These are phyloP conservation scores for Theileria sp. DNA, from an alignment of 169 alveolate genomes.

Conservation along the genomic window DNA sequence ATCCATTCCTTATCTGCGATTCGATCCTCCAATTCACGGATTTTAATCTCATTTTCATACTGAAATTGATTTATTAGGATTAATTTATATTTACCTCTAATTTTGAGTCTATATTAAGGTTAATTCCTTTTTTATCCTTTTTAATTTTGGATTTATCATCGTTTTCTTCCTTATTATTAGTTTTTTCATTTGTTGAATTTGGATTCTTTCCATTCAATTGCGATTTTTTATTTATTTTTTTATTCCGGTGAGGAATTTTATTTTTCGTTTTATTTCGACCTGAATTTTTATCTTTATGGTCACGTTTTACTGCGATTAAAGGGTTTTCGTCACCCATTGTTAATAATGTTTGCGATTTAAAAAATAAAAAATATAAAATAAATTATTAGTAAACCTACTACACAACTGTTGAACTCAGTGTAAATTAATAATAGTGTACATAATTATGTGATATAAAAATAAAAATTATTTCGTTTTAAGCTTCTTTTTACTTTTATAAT, in stretches of 20 bases:
- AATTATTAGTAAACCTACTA: neutral
- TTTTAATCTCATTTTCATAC: conserved; percentile 54
- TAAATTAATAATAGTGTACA: neutral
- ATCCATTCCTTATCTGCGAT: conserved; percentile 27
- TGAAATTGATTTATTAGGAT: neutral
- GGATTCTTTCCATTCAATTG: neutral
- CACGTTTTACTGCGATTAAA: neutral
- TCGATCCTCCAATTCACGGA: conserved; percentile 53
- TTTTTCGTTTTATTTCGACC: neutral
- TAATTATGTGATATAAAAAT: neutral
- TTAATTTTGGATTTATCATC: neutral
- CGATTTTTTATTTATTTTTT: neutral
- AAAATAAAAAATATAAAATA: neutral
- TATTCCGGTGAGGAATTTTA: neutral
- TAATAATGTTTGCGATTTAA: neutral
- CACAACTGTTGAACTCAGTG: neutral
- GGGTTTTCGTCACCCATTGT: neutral
- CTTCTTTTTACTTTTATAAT: conserved; percentile 38
- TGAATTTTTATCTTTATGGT: neutral
- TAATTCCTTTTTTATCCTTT: neutral
- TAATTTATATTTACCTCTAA: conserved; percentile 10
- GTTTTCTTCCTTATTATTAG: neutral
- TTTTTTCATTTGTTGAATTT: neutral
- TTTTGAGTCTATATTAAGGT: conserved; percentile 11
- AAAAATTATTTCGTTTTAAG: neutral